A percentile compares a stretch with the other conserved stretches of the same genome.
phyloP scores from a whole-genome alignment of 305 asterid genomes.

The Lippia alba region DNA sequence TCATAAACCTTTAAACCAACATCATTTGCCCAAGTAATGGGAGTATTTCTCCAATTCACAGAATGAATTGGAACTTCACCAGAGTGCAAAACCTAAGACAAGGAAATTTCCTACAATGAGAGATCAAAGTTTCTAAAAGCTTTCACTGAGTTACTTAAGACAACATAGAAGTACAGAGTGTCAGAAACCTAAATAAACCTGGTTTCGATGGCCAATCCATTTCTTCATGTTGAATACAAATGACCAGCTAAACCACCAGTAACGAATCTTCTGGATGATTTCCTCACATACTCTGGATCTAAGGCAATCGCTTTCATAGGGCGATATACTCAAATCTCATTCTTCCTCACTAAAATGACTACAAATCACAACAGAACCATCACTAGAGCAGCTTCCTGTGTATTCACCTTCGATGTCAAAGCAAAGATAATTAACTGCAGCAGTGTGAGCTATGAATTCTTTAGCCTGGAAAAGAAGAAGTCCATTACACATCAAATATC shows the following conservation, averaged over 20 bases:
- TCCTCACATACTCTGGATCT: constrained; percentile 92
- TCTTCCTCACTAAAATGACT: constrained; percentile 89
- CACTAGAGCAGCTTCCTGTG: constrained; percentile 99
- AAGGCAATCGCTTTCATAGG: constrained; percentile 94
- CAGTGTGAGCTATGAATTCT: constrained; percentile 84
- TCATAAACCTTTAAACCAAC: constrained; percentile 96
- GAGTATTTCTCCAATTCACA: constrained; percentile 89
- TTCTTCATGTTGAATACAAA: constrained; percentile 80
- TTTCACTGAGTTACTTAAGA: constrained; percentile 30
- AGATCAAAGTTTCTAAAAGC: constrained; percentile 31
- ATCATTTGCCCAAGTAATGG: constrained; percentile 98
- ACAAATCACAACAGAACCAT: constrained; percentile 90
- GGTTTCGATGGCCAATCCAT: constrained; percentile 94
- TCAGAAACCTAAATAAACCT: constrained; percentile 64
- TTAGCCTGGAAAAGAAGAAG: constrained; percentile 66
- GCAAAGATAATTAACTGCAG: constrained; percentile 92
- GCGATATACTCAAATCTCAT: constrained; percentile 92
- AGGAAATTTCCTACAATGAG: constrained; percentile 36
- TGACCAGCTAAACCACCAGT: constrained; percentile 98
- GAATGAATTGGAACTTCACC: constrained; percentile 99
- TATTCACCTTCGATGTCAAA: constrained; percentile 96
- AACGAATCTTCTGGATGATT: constrained; percentile 91
- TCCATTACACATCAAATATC: constrained; percentile 33
- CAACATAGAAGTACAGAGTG: constrained; percentile 31
- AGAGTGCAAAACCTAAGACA: constrained; percentile 85